phyloP scores from a whole-genome alignment of 1,284 basidiomycete species.

The Apiotrichum brassicae region DNA sequence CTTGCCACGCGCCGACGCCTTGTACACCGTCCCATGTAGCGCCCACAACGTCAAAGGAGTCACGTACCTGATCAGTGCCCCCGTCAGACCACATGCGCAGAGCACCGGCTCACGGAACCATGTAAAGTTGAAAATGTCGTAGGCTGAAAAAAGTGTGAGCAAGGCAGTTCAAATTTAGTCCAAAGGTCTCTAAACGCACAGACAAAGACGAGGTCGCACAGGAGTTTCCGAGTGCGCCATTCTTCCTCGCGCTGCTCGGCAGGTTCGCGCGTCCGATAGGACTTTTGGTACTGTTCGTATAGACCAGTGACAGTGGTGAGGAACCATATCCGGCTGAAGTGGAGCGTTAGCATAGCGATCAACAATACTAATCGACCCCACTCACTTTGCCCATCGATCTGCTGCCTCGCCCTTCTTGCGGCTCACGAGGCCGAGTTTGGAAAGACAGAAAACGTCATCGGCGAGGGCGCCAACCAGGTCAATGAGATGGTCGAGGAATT shows the following conservation, averaged over 20 bases:
- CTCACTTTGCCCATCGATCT: constrained; percentile 39
- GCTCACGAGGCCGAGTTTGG: constrained; percentile 32
- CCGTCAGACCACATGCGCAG: constrained; percentile 29
- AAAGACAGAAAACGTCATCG: constrained; percentile 39
- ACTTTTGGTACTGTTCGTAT: constrained; percentile 29
- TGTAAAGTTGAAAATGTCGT: constrained; percentile 37
- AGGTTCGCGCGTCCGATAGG: constrained; percentile 2
- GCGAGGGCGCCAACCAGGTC: constrained; percentile 34
- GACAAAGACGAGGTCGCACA: constrained; percentile 40
- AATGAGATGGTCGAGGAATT: constrained; percentile 33
- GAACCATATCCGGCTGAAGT: constrained; percentile 39
- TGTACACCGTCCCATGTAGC: background rate
- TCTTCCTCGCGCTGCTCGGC: constrained; percentile 21
- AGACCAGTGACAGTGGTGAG: constrained; percentile 35
- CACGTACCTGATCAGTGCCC: constrained; percentile 38
- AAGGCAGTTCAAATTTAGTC: background rate
- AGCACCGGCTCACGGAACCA: constrained; percentile 39
- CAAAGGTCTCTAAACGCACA: constrained; percentile 26
- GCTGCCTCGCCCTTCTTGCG: constrained; percentile 23
- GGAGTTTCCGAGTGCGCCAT: constrained; percentile 34
- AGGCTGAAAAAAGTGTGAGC: constrained; percentile 22
- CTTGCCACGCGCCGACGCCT: background rate
- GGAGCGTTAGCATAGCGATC: constrained; percentile 3
- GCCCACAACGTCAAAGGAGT: background rate
- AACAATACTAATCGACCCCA: too few relatives aligned